Conservation (phyloP, 2,329 filamentous ascomycete genomes). For the Allantophomopsis lycopodina region DNA sequence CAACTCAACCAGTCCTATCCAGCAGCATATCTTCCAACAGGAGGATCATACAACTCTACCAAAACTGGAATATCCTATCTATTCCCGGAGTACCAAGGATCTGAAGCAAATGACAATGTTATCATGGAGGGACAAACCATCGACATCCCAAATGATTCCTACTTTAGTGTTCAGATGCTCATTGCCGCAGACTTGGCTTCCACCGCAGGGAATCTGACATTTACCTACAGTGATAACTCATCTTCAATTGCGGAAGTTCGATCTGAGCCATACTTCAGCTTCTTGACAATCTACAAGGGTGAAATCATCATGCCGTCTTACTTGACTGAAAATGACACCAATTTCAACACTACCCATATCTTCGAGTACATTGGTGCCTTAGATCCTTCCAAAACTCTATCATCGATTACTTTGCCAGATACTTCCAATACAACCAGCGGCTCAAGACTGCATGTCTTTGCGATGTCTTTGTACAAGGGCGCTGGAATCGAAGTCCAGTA, state of each 20-base stretch:
- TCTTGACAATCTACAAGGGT: slow-evolving; percentile 27
- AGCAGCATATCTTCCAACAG: slow-evolving; percentile 12
- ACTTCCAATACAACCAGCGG: slow-evolving; percentile 20
- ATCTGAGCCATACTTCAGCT: slow-evolving; percentile 26
- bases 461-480: slow-evolving; percentile 20
- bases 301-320: slow-evolving; percentile 27
- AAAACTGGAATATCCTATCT: slow-evolving; percentile 24
- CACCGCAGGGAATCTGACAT: slow-evolving; percentile 23
- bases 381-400: slow-evolving; percentile 21
- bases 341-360: slow-evolving; percentile 26
- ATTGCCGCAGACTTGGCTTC: slow-evolving; percentile 23
- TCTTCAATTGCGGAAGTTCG: slow-evolving; percentile 25
- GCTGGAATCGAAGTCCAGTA: slow-evolving; percentile 20
- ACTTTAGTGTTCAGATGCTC: slow-evolving; percentile 27
- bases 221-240: slow-evolving; percentile 24
- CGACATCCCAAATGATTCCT: slow-evolving; percentile 10
- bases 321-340: slow-evolving; percentile 22
- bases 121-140: slow-evolving; percentile 25
- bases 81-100: slow-evolving; percentile 23
- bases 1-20: slow-evolving; percentile 26
- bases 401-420: slow-evolving; percentile 23
- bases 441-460: slow-evolving; percentile 24
- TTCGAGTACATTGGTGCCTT: slow-evolving; percentile 26
- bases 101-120: slow-evolving; percentile 22
- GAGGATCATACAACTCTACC: slow-evolving; percentile 16